Base-by-base conservation (phyloP, 768 basidiomycete species). In the Boletus sensibilis region DNA sequence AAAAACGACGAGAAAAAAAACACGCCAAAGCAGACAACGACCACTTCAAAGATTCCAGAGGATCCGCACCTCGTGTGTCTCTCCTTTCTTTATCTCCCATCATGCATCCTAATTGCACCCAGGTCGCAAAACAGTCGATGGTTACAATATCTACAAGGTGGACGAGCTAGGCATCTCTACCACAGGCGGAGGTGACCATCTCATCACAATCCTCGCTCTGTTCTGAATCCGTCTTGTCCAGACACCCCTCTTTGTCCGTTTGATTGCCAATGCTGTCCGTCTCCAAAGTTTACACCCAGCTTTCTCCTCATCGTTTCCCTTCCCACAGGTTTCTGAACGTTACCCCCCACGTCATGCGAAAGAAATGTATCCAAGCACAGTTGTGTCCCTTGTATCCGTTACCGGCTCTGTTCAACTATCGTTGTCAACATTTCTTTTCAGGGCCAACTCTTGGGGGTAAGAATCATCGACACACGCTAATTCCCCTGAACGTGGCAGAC, bases 181-280 rank as follows among this genome's bases (percentile, higher is more conserved):
- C 54, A 76, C 81, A 55, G 86, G 86, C 43, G 92, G 92, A 67
- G 90, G 92, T 90, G 72, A 74, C 82, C 63, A 12, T 21, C 31
- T 50, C 45, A 35, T 64, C 41, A 29, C 48, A 46, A 40, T 34
- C 39, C 16, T 31, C 50, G 58, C 55, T 59, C 52, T 55, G 29
- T 61, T 56, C 69, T 43, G 49, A 59, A 50, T 69, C 66, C 57
- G 65, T 60, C 58, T 43, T 35, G 29, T 57, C 33, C 72, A 94
- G 92, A 90, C 69, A 92, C 92, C 0, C 82, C 88, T 4, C 70
- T 89, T 39, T 94, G 92, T 74, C 92, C 92, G 7, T 94, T 94
- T 67, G 92, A 94, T 69, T 94, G 92, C 70, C 78, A 90, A 37
- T 94, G 92, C 64, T 94, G 92, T 92, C 64, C 73, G 90, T 77